Conservation (phyloP, 192 early-diverging fungal genomes). For the Coemansia aciculifera region DNA sequence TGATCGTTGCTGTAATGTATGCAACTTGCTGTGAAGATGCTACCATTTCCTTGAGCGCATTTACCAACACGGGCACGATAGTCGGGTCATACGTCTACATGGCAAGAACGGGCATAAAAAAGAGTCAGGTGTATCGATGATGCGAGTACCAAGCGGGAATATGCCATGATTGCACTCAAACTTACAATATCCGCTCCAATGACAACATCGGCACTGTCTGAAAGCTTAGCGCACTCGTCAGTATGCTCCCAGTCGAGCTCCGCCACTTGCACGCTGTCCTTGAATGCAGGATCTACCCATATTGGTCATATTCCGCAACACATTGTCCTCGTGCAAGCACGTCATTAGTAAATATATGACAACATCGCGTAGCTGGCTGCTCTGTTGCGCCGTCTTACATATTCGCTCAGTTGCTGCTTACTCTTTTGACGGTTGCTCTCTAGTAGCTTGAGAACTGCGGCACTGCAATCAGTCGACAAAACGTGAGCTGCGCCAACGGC, state of each 20-base stretch:
- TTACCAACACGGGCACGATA: constrained; percentile 37
- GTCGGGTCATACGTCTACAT: constrained; percentile 47
- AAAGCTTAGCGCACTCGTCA: constrained; percentile 26
- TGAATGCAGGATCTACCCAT: constrained; percentile 32
- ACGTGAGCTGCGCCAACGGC: constrained; percentile 46
- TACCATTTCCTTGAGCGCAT: constrained; percentile 39
- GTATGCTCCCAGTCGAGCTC: constrained; percentile 45
- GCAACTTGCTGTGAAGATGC: constrained; percentile 42
- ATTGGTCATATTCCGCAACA: not conserved
- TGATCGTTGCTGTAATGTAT: constrained; percentile 40
- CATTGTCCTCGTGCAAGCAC: not conserved
- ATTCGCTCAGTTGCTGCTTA: constrained; percentile 11
- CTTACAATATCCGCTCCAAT: constrained; percentile 56
- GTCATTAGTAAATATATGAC: not conserved
- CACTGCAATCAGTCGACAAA: constrained; percentile 33
- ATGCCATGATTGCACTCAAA: constrained; percentile 2
- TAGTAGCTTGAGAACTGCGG: constrained; percentile 35
- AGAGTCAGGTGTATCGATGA: not conserved
- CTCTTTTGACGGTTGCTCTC: constrained; percentile 33
- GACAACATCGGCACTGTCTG: constrained; percentile 36
- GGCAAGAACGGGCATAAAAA: constrained; percentile 3
- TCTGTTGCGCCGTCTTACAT: not conserved
- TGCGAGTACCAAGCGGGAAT: not conserved
- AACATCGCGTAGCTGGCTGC: too few species aligned
- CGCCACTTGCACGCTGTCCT: constrained; percentile 32